Base-by-base conservation (phyloP, 1,284 basidiomycete species). In the Papiliotrema fonsecae region DNA sequence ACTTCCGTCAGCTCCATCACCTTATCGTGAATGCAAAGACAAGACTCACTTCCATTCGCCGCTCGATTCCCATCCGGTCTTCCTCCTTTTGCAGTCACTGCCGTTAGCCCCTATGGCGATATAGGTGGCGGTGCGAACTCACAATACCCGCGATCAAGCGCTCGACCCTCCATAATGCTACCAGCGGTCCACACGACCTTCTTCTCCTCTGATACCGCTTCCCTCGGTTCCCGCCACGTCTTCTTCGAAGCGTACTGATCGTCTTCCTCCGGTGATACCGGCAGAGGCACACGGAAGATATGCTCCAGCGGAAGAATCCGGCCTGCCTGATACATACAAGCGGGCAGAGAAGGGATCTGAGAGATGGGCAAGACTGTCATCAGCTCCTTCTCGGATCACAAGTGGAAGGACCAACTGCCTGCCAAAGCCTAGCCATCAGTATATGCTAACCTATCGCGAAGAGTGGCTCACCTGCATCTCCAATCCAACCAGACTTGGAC, bases 1-100 rank as follows among this genome's bases (percentile, higher is more conserved):
- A 93, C 88, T 88, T 59, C 27, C 24, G 45, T 50, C 42, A 55
- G 40, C 16, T 6, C 3, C 25, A 18, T 21, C 65, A 11, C 55
- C 57, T 57, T 60, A 63, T 69, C 58, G 25, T 49, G 10, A 3
- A 54, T 58, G 41, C 64, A 49, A 19, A 68, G 60, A 25, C 65
- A 53, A 56, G 10, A 83, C 87, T 70, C 65, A 89, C 88, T 85
- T 21, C 83, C 80, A 65, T 94, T 92, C 18, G 89, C 92, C 1
- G 90, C 88, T 40, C 92, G 80, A 65, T 89, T 86, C 18, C 86
- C 76, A 74, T 96, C 92, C 7, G 88, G 86, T 50, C 92, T 72
- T 6, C 88, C 90, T 16, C 87, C 86, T 69, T 90, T 87, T 10
- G 92, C 91, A 37, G 91, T 96, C 32, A 91, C 76, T 72, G 41